phyloP scores from a whole-genome alignment of 2,329 filamentous ascomycete genomes.

The Byssothecium circinans region DNA sequence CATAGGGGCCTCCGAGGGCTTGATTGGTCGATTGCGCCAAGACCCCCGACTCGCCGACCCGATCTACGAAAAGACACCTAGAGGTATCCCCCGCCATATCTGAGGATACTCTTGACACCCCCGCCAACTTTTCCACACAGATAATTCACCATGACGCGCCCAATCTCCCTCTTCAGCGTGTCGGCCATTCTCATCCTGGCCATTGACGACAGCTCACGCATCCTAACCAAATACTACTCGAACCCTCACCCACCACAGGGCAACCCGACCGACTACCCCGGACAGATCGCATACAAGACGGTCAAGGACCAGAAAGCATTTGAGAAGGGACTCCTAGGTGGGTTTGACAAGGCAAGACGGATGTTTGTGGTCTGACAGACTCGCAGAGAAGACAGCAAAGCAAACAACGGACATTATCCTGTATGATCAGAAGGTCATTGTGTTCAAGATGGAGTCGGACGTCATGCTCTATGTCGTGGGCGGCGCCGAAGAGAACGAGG shows the following conservation, averaged over 20 bases:
- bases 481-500: conserved; percentile 88
- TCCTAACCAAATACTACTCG: conserved; percentile 92
- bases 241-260: conserved; percentile 68
- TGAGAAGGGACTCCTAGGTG: conserved; percentile 90
- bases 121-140: conserved; percentile 4
- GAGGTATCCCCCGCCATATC: too few relatives aligned
- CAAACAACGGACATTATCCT: conserved; percentile 94
- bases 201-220: conserved; percentile 84
- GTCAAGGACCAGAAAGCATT: conserved; percentile 94
- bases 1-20: neutral
- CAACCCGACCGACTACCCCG: conserved; percentile 61
- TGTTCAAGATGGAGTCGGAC: conserved; percentile 98
- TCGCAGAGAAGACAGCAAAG: conserved; percentile 95
- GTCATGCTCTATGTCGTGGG: conserved; percentile 96
- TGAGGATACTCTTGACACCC: conserved; percentile 17
- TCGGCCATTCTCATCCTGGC: conserved; percentile 57
- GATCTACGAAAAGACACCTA: conserved; percentile 29
- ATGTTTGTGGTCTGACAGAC: too few relatives aligned
- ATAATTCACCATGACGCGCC: conserved; percentile 49
- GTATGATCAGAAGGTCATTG: conserved; percentile 93
- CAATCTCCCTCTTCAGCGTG: conserved; percentile 58
- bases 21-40: conserved; percentile 1
- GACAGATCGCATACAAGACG: conserved; percentile 79
- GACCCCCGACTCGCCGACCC: neutral
- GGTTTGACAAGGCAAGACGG: too few relatives aligned